A percentile compares a stretch with the other conserved stretches of the same genome.
phyloP scores from a whole-genome alignment of 257 asterid genomes.

The Parsonsia alboflavescens region DNA sequence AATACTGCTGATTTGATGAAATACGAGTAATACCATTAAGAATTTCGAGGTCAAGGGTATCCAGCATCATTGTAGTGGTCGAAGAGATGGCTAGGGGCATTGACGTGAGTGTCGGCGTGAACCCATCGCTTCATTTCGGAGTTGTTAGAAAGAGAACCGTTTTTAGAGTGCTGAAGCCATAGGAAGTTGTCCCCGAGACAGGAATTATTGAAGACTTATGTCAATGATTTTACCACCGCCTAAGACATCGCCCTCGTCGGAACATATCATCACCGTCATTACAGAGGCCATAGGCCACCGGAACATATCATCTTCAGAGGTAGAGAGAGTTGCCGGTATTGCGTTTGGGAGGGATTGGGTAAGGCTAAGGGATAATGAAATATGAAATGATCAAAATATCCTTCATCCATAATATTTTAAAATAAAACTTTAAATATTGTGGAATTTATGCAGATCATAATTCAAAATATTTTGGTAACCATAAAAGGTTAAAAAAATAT shows the following conservation, averaged over 20 bases:
- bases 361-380: too few species aligned
- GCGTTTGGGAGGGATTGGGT: too few species aligned
- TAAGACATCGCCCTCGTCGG: conserved; percentile 65
- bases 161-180: conserved; percentile 61
- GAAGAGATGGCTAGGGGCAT: conserved; percentile 77
- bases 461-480: too few species aligned
- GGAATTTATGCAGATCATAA: too few species aligned
- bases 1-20: background rate
- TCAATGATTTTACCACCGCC: conserved; percentile 80
- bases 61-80: conserved; percentile 61
- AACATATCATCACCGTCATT: conserved; percentile 27
- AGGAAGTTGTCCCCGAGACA: conserved; percentile 66
- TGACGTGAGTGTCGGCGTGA: conserved; percentile 87
- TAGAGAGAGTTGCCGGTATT: conserved; percentile 15
- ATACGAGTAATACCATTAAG: conserved; percentile 44
- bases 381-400: too few species aligned
- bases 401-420: too few species aligned
- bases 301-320: conserved; percentile 46
- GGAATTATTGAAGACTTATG: conserved; percentile 61
- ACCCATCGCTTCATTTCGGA: conserved; percentile 55
- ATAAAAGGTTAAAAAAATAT: too few species aligned
- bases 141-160: conserved; percentile 68
- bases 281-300: background rate
- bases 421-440: too few species aligned
- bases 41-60: conserved; percentile 65